Conservation (phyloP, 495 filamentous ascomycete species). For the Penicillium paxilli region DNA sequence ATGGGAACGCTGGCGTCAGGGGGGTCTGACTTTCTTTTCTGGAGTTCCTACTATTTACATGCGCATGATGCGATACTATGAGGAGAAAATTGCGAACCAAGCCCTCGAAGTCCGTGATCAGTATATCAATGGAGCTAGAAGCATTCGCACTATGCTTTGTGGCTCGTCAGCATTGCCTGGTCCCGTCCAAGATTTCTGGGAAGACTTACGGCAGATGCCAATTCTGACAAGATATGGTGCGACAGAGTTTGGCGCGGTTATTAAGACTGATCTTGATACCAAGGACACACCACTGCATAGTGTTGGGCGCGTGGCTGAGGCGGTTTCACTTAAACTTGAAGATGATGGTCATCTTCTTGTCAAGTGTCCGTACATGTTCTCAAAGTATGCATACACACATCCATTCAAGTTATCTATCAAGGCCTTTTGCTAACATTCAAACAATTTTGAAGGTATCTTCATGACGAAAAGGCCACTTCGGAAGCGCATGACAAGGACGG, state of each 20-base stretch:
- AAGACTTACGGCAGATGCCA: conserved; percentile 33
- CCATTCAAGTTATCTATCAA: neutral
- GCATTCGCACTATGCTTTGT: conserved; percentile 43
- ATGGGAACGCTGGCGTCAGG: conserved; percentile 49
- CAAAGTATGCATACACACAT: conserved; percentile 23
- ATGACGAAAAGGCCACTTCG: conserved; percentile 40
- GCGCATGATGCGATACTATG: conserved; percentile 48
- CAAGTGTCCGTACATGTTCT: conserved; percentile 47
- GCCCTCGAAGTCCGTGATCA: conserved; percentile 19
- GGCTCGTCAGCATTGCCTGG: conserved; percentile 47
- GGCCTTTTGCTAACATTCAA: neutral
- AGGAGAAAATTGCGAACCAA: conserved; percentile 26
- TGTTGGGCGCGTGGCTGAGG: conserved; percentile 44
- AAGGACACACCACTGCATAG: conserved; percentile 30
- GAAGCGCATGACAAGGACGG: conserved; percentile 35
- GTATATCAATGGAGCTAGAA: conserved; percentile 40
- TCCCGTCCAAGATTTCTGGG: conserved; percentile 49
- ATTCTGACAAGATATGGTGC: conserved; percentile 49
- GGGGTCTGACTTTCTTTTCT: conserved; percentile 46
- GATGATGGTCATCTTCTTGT: conserved; percentile 36
- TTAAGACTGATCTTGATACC: conserved; percentile 39
- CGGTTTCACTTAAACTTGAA: conserved; percentile 38
- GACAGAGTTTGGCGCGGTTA: conserved; percentile 49
- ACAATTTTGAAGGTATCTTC: conserved; percentile 35
- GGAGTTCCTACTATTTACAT: conserved; percentile 55